Evolutionary conservation across 2,329 filamentous ascomycete species (phyloP).

Genomic region (Alternaria postmessia): DNA sequence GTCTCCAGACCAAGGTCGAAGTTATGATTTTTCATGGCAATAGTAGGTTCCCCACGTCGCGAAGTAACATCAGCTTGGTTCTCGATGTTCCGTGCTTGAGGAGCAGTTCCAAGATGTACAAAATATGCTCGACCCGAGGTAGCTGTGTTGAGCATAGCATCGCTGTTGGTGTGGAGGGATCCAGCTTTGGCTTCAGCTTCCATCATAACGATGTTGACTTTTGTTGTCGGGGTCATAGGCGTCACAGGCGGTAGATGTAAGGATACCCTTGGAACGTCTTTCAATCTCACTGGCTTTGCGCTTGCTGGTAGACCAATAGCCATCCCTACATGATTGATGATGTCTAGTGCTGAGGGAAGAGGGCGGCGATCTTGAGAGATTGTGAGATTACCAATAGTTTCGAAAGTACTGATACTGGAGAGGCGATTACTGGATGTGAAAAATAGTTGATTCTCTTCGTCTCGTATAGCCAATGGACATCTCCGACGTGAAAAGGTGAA

Average conservation of each 20-base stretch:
- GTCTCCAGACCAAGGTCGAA: background rate
- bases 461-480: background rate
- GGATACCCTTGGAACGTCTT: background rate
- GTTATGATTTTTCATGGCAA: background rate
- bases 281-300: background rate
- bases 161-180: background rate
- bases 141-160: background rate
- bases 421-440: background rate
- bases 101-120: background rate
- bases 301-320: background rate
- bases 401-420: background rate
- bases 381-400: background rate
- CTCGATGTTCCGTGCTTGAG: background rate
- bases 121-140: background rate
- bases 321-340: background rate
- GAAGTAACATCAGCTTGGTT: background rate
- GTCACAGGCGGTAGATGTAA: background rate
- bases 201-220: background rate
- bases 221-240: background rate
- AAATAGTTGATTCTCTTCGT: background rate
- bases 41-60: background rate
- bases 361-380: background rate
- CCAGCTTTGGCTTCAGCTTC: background rate
- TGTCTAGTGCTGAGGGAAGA: background rate
- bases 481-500: background rate